Percentiles rank a stretch among this genome's conserved stretches.
phyloP scores from a whole-genome alignment of 176 grass and related monocot species.

The Themeda triandra region DNA sequence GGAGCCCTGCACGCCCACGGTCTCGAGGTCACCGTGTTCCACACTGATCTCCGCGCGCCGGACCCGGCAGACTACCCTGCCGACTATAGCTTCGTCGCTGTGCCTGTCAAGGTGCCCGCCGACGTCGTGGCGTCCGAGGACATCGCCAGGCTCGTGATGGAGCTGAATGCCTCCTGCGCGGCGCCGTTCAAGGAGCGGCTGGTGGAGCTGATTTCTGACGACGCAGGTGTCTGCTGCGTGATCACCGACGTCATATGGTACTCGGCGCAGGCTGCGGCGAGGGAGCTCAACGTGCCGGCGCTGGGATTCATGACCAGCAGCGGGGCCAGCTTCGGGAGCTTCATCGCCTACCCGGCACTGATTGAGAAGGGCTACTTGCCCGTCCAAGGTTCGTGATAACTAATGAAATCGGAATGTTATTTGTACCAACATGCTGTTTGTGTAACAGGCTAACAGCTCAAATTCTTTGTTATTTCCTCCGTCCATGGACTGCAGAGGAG shows the following conservation, averaged over 20 bases:
- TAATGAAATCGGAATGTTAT: neutral
- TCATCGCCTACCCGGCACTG: neutral
- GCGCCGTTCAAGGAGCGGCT: conserved; percentile 1
- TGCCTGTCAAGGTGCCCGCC: neutral
- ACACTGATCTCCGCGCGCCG: neutral
- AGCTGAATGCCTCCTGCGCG: neutral
- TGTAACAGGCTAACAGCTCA: neutral
- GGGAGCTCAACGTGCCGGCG: conserved; percentile 10
- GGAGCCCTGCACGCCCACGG: neutral
- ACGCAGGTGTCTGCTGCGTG: neutral
- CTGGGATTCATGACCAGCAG: neutral
- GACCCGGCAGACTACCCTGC: neutral
- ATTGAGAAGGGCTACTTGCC: neutral
- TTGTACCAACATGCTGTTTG: too few species aligned
- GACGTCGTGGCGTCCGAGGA: neutral
- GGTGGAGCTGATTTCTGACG: neutral
- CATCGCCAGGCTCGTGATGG: neutral
- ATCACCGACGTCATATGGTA: conserved; percentile 1
- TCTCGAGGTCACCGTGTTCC: conserved; percentile 15
- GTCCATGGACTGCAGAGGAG: neutral
- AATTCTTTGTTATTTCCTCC: neutral
- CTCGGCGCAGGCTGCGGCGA: neutral
- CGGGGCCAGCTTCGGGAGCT: conserved; percentile 4
- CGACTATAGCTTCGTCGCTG: neutral
- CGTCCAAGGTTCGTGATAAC: neutral